Conservation (phyloP, 1,284 basidiomycete genomes). For the Apiotrichum domesticum region DNA sequence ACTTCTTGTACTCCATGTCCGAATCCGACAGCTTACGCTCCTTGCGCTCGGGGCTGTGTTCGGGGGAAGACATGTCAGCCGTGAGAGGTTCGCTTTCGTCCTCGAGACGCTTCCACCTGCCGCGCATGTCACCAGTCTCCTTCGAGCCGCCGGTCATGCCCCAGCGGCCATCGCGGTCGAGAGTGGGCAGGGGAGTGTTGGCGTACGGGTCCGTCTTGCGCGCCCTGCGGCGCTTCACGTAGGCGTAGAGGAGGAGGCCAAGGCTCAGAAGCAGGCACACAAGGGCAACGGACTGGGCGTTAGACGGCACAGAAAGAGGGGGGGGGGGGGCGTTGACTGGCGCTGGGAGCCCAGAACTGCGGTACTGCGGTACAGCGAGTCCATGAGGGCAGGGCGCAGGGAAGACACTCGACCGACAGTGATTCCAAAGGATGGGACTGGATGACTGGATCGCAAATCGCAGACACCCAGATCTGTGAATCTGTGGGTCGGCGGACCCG, state of each 20-base stretch:
- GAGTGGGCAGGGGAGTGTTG: background rate
- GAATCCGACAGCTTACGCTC: background rate
- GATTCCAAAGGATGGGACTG: background rate
- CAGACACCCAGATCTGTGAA: no score
- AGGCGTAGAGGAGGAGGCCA: background rate
- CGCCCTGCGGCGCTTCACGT: background rate
- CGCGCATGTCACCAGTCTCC: background rate
- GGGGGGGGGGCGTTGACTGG: no score
- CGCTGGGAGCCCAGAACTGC: no score
- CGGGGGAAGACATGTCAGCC: background rate
- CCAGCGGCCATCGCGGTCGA: background rate
- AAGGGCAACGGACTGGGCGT: background rate
- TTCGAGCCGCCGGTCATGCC: background rate
- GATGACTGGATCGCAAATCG: no score
- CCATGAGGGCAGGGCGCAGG: background rate
- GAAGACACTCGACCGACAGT: background rate
- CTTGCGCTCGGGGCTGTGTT: background rate
- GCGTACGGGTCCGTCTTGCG: background rate
- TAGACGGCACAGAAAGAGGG: background rate
- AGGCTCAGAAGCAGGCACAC: background rate
- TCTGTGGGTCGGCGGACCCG: no score
- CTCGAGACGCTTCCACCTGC: background rate
- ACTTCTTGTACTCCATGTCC: background rate
- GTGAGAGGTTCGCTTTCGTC: constrained; percentile 1
- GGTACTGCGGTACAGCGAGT: no score